phyloP scores from a whole-genome alignment of 768 basidiomycete genomes.

The Saitozyma podzolica region DNA sequence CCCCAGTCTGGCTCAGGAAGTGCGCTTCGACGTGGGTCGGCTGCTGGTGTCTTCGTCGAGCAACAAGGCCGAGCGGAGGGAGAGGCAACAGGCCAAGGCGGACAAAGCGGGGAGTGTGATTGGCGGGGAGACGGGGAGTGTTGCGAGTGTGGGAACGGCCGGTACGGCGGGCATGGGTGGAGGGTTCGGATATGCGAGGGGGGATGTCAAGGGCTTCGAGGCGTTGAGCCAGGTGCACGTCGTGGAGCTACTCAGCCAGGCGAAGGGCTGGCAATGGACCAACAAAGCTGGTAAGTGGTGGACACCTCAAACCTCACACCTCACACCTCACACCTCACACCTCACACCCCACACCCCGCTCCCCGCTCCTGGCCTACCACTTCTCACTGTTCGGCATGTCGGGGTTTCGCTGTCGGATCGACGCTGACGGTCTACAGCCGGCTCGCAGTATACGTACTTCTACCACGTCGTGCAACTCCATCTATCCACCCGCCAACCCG shows the following conservation, averaged over 20 bases:
- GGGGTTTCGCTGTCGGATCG: not conserved
- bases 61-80: slow-evolving; percentile 45
- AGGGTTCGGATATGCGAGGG: slow-evolving; percentile 51
- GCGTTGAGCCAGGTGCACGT: slow-evolving; percentile 75
- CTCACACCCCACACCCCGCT: no score
- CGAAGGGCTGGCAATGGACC: slow-evolving; percentile 76
- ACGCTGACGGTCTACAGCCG: slow-evolving; percentile 26
- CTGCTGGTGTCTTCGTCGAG: slow-evolving; percentile 60
- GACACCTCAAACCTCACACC: not conserved
- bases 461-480: slow-evolving; percentile 71
- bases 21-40: slow-evolving; percentile 82
- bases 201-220: slow-evolving; percentile 56
- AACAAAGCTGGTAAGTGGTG: slow-evolving; percentile 64
- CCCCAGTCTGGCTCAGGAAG: slow-evolving; percentile 72
- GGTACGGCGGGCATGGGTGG: slow-evolving; percentile 52
- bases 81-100: slow-evolving; percentile 47
- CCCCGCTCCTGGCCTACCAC: slow-evolving; percentile 6
- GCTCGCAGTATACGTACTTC: slow-evolving; percentile 63
- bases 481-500: slow-evolving; percentile 57
- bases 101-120: slow-evolving; percentile 47
- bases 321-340: not conserved
- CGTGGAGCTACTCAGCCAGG: slow-evolving; percentile 69
- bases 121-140: slow-evolving; percentile 36
- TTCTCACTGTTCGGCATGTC: not conserved
- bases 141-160: slow-evolving; percentile 41